Conservation (phyloP, 225 moss, liverwort and hornwort species). For the Pseudoscleropodium purum region DNA sequence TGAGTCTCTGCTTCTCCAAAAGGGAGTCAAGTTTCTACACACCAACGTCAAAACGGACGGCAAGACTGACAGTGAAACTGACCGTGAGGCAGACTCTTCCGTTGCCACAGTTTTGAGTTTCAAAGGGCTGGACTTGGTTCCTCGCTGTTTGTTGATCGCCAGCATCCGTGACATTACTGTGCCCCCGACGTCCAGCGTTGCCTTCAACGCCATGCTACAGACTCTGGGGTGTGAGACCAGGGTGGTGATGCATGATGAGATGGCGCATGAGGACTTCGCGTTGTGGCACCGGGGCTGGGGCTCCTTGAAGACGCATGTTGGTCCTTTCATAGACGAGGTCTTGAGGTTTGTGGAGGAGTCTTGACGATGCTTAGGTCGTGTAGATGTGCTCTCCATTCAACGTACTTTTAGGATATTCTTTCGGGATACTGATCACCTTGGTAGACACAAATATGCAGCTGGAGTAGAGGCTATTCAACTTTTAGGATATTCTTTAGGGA, state of each 20-base stretch:
- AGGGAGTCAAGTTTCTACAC: not conserved
- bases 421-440: not conserved
- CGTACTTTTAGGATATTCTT: not conserved
- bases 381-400: not conserved
- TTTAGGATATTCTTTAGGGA: not conserved
- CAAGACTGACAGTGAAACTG: not conserved
- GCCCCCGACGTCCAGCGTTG: constrained; percentile 46
- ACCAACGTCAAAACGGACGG: not conserved
- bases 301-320: constrained; percentile 35
- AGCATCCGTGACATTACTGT: constrained; percentile 52
- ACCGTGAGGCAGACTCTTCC: not conserved
- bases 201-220: constrained; percentile 35
- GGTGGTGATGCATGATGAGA: constrained; percentile 18
- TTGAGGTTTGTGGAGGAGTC: constrained; percentile 4
- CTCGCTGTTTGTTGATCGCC: constrained; percentile 42
- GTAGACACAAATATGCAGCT: not conserved
- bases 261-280: constrained; percentile 69
- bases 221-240: constrained; percentile 43
- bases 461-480: not conserved
- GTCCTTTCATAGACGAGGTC: constrained; percentile 25
- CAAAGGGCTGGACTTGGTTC: constrained; percentile 14
- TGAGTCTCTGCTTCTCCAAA: constrained; percentile 27
- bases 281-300: constrained; percentile 64
- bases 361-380: not conserved
- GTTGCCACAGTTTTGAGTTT: not conserved